Evolutionary conservation across 768 basidiomycete genomes (phyloP).

Genomic region (Leccinum arenicola): DNA sequence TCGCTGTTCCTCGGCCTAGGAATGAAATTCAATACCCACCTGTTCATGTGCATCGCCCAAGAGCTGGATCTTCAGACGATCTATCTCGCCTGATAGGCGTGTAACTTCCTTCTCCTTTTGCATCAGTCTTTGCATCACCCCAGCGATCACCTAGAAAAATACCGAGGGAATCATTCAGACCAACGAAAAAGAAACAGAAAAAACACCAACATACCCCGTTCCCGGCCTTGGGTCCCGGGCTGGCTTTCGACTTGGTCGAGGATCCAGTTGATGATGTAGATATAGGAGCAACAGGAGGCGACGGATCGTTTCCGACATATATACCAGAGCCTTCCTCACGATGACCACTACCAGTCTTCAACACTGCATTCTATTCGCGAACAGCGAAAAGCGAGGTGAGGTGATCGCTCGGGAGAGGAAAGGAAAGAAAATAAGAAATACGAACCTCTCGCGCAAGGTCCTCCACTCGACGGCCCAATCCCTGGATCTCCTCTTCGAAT

Average conservation of each 20-base stretch:
- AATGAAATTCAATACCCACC: constrained; percentile 36
- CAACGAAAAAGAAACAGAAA: not conserved
- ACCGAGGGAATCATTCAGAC: not conserved
- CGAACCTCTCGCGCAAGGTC: constrained; percentile 65
- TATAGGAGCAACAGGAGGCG: not conserved
- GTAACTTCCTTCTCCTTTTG: constrained; percentile 84
- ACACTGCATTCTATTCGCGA: constrained; percentile 6
- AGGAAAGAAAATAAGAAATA: not conserved
- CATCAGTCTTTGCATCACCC: constrained; percentile 74
- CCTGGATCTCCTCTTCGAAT: constrained; percentile 58
- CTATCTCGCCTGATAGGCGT: constrained; percentile 70
- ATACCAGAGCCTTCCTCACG: constrained; percentile 16
- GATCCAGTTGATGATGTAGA: not conserved
- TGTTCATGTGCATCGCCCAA: constrained; percentile 56
- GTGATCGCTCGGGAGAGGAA: not conserved
- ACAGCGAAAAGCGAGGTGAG: not conserved
- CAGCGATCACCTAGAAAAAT: constrained; percentile 53
- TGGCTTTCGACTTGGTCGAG: constrained; percentile 32
- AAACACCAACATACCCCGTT: constrained; percentile 46
- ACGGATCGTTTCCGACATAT: constrained; percentile 11
- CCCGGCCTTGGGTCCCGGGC: constrained; percentile 45
- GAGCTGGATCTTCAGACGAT: constrained; percentile 55
- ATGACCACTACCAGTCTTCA: not conserved
- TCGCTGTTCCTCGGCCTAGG: not conserved
- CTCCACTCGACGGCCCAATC: constrained; percentile 56